Conservation (phyloP, 345 rosid genomes). For the Punica granatum region DNA sequence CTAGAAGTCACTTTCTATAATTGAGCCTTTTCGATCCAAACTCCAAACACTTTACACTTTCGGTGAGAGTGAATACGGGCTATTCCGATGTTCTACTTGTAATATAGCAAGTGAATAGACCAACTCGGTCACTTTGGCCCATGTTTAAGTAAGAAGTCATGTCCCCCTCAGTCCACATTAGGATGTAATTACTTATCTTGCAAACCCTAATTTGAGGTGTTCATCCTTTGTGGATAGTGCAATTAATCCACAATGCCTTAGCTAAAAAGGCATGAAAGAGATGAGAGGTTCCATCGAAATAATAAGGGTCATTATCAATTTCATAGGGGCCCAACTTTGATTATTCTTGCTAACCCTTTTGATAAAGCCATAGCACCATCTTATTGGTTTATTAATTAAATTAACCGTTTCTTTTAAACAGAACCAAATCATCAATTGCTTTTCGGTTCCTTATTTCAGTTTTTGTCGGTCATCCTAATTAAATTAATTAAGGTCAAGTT, state of each 20-base stretch:
- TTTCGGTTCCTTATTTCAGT: not conserved
- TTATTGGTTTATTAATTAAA: conserved; percentile 10
- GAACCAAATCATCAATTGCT: conserved; percentile 3
- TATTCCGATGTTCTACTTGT: too few species aligned
- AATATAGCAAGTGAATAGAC: not conserved
- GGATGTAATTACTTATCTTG: not conserved
- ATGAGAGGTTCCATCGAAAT: conserved; percentile 26
- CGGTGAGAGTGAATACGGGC: too few species aligned
- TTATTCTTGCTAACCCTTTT: conserved; percentile 35
- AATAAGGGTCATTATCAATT: conserved; percentile 5
- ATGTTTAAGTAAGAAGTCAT: conserved; percentile 1
- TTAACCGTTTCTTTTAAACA: not conserved
- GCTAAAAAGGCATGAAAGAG: conserved; percentile 28
- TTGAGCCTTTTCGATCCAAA: too few species aligned
- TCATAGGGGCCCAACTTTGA: conserved; percentile 28
- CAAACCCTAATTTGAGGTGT: not conserved
- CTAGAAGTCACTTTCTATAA: too few species aligned
- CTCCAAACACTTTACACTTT: too few species aligned
- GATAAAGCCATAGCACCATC: conserved; percentile 47
- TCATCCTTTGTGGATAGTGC: not conserved
- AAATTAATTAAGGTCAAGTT: not conserved
- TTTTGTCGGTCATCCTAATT: not conserved
- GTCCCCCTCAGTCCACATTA: not conserved
- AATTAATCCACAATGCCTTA: conserved; percentile 16
- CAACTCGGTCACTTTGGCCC: not conserved